Conservation (phyloP, 306 rosid species). For the Malus asiatica region DNA sequence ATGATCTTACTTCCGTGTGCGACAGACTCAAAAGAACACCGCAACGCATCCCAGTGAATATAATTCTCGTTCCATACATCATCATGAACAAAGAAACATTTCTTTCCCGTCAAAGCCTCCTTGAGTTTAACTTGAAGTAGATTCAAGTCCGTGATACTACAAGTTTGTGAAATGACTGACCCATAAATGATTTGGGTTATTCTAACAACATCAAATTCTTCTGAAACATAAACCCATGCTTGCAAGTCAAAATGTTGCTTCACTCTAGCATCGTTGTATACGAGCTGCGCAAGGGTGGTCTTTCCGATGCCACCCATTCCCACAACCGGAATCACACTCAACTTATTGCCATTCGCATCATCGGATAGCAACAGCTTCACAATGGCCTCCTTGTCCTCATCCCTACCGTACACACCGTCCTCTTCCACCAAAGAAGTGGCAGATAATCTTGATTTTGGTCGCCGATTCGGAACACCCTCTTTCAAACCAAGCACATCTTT, state of each 20-base stretch:
- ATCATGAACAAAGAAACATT: not conserved
- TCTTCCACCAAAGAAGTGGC: not conserved
- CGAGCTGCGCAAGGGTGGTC: not conserved
- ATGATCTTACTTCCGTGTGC: constrained; percentile 1
- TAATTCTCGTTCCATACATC: constrained; percentile 1
- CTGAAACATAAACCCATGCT: not conserved
- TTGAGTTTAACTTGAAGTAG: not conserved
- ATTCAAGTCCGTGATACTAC: not conserved
- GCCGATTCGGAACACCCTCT: not conserved
- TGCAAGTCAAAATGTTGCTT: not conserved
- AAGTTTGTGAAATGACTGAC: not conserved
- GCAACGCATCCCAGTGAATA: not conserved
- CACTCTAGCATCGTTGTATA: not conserved
- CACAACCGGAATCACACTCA: not conserved
- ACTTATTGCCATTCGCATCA: not conserved
- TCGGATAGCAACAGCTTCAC: not conserved
- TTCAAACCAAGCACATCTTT: not conserved
- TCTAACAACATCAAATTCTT: not conserved
- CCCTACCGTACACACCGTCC: not conserved
- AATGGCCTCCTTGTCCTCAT: not conserved
- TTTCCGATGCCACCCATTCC: not conserved
- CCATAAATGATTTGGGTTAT: not conserved
- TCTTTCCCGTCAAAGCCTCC: not conserved
- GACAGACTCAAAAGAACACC: not conserved
- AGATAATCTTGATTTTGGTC: not conserved